Conservation (phyloP, 768 basidiomycete genomes). For the Rhizopogon roseolus region DNA sequence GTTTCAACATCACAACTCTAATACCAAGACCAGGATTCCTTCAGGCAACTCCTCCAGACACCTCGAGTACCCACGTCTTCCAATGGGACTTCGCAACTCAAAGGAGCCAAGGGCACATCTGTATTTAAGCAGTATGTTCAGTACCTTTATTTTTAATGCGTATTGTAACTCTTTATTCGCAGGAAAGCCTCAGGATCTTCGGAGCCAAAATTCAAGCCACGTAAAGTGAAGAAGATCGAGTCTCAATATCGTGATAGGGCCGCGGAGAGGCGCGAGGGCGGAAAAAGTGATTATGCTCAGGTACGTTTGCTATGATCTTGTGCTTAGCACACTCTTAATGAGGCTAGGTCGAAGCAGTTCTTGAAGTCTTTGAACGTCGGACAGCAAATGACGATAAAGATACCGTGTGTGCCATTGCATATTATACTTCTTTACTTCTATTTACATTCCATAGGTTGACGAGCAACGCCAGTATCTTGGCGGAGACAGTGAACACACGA, state of each 20-base stretch:
- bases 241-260: slow-evolving; percentile 71
- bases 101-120: not conserved
- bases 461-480: slow-evolving; percentile 75
- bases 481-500: slow-evolving; percentile 79
- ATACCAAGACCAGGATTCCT: slow-evolving; percentile 46
- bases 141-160: not conserved
- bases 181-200: slow-evolving; percentile 48
- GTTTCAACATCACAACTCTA: not conserved
- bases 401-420: slow-evolving; percentile 38
- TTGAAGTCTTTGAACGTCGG: slow-evolving; percentile 76
- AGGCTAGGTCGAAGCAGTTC: slow-evolving; percentile 66
- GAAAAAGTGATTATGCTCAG: slow-evolving; percentile 69
- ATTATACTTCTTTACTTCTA: not conserved
- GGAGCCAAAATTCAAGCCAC: slow-evolving; percentile 73
- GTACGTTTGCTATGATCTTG: slow-evolving; percentile 29
- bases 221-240: slow-evolving; percentile 66
- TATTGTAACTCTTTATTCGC: not conserved
- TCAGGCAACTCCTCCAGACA: slow-evolving; percentile 44
- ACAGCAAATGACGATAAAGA: slow-evolving; percentile 54
- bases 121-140: not conserved
- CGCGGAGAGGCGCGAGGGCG: slow-evolving; percentile 62
- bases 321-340: not conserved
- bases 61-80: slow-evolving; percentile 21
- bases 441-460: slow-evolving; percentile 49
- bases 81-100: not conserved